A percentile compares a stretch with the other conserved stretches of the same genome.
These are phyloP conservation scores for Leccinum variicolor DNA, from an alignment of 768 basidiomycete genomes.

Conservation along the genomic window DNA sequence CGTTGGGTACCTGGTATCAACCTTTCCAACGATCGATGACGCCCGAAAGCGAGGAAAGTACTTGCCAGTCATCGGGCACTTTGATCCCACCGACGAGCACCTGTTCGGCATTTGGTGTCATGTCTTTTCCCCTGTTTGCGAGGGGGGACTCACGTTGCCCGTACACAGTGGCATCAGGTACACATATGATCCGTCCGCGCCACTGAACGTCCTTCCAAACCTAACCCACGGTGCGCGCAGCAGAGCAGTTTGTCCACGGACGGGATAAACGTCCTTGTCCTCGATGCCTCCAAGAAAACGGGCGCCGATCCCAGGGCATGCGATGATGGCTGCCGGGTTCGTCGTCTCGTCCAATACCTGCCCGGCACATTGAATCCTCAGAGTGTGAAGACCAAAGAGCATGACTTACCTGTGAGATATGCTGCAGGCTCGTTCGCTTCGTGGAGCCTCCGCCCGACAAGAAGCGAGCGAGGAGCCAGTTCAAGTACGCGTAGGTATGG, in stretches of 20 bases:
- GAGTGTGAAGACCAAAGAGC: neutral
- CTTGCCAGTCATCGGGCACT: conserved; percentile 57
- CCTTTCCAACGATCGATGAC: neutral
- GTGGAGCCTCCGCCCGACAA: conserved; percentile 56
- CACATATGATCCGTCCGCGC: conserved; percentile 28
- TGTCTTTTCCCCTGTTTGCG: neutral
- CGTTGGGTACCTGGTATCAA: conserved; percentile 50
- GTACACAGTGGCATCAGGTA: conserved; percentile 37
- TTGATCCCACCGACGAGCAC: conserved; percentile 62
- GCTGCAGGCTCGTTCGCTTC: conserved; percentile 59
- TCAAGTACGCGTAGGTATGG: conserved; percentile 59
- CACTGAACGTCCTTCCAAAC: conserved; percentile 33
- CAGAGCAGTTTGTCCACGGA: conserved; percentile 45
- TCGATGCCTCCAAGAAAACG: conserved; percentile 50
- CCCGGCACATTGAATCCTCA: neutral
- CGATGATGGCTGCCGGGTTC: conserved; percentile 46
- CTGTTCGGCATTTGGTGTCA: conserved; percentile 18
- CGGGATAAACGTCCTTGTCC: conserved; percentile 45
- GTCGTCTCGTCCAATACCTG: conserved; percentile 14
- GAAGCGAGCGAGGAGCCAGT: conserved; percentile 62
- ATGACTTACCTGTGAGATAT: conserved; percentile 54
- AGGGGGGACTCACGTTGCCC: conserved; percentile 40
- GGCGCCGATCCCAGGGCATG: conserved; percentile 68
- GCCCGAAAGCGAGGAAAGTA: neutral
- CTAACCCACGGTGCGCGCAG: conserved; percentile 49